Conservation (phyloP, 2,329 filamentous ascomycete species). For the Ilyonectria robusta region DNA sequence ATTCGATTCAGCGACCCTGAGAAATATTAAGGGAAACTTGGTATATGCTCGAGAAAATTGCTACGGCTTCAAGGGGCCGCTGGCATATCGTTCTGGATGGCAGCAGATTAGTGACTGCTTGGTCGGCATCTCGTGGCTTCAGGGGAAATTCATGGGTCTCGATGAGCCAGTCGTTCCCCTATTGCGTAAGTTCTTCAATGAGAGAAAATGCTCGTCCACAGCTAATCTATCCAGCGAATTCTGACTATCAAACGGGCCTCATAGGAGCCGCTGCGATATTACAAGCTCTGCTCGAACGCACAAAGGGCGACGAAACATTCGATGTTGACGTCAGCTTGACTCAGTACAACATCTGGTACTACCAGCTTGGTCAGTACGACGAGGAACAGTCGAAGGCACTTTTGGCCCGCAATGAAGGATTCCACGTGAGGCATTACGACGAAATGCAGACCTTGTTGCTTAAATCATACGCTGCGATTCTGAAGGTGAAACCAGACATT, state of each 20-base stretch:
- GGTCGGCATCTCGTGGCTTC: slow-evolving; percentile 54
- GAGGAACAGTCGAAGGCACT: slow-evolving; percentile 32
- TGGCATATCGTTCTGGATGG: slow-evolving; percentile 52
- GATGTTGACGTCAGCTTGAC: slow-evolving; percentile 46
- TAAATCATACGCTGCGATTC: slow-evolving; percentile 20
- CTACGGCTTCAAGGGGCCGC: slow-evolving; percentile 54
- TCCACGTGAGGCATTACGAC: slow-evolving; percentile 38
- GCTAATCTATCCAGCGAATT: slow-evolving; percentile 33
- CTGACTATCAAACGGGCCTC: slow-evolving; percentile 44
- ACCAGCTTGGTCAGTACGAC: slow-evolving; percentile 39
- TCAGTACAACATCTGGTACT: slow-evolving; percentile 48
- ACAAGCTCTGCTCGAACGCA: slow-evolving; percentile 37
- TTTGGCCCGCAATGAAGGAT: slow-evolving; percentile 31
- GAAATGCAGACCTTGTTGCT: slow-evolving; percentile 36
- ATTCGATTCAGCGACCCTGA: slow-evolving; percentile 42
- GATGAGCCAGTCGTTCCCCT: slow-evolving; percentile 45
- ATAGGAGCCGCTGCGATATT: slow-evolving; percentile 39
- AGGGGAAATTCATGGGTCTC: slow-evolving; percentile 56
- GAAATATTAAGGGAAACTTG: slow-evolving; percentile 42
- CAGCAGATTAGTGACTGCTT: slow-evolving; percentile 57
- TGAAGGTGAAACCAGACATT: slow-evolving; percentile 26
- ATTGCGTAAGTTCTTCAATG: slow-evolving; percentile 28
- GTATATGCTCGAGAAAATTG: slow-evolving; percentile 55
- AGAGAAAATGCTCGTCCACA: not conserved
- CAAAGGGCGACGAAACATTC: slow-evolving; percentile 36